phyloP scores from a whole-genome alignment of 495 filamentous ascomycete genomes.

The Penicillium odoratum region DNA sequence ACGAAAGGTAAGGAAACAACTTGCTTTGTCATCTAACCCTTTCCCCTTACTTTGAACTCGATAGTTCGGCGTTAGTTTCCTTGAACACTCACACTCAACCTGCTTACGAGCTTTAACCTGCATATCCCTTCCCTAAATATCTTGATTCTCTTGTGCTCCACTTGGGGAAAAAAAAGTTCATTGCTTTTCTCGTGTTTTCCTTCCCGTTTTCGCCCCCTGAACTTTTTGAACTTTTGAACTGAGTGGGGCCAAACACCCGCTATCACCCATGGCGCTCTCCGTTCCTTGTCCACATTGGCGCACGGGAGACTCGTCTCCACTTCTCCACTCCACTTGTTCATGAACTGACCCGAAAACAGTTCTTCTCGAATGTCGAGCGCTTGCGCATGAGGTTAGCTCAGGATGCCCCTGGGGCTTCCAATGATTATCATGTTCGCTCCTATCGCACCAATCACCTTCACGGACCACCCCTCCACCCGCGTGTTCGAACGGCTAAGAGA shows the following conservation, averaged over 20 bases:
- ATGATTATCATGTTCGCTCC: constrained; percentile 23
- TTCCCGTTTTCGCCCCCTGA: constrained; percentile 13
- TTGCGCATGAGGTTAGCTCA: constrained; percentile 35
- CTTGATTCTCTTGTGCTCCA: background rate
- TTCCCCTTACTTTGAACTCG: constrained; percentile 1
- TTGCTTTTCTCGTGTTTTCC: background rate
- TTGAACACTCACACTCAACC: background rate
- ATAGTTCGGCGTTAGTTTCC: constrained; percentile 7
- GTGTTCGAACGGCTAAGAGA: constrained; percentile 13
- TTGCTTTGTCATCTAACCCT: background rate
- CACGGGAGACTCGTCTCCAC: constrained; percentile 9
- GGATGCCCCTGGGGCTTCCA: constrained; percentile 25
- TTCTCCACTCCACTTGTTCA: constrained; percentile 7
- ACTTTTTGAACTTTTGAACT: background rate
- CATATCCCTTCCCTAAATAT: background rate
- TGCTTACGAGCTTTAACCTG: background rate
- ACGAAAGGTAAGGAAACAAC: constrained; percentile 34
- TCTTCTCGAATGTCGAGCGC: constrained; percentile 45
- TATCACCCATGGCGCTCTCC: constrained; percentile 30
- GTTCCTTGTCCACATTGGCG: constrained; percentile 13
- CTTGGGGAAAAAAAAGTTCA: background rate
- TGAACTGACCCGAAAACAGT: constrained; percentile 28
- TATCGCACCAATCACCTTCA: constrained; percentile 17
- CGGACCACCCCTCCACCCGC: constrained; percentile 16
- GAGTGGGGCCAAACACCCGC: constrained; percentile 18